Evolutionary conservation across 139 green algal species (phyloP), one percentile per base, ranked within the genome.

Genomic region (Micromonas pusilla): DNA sequence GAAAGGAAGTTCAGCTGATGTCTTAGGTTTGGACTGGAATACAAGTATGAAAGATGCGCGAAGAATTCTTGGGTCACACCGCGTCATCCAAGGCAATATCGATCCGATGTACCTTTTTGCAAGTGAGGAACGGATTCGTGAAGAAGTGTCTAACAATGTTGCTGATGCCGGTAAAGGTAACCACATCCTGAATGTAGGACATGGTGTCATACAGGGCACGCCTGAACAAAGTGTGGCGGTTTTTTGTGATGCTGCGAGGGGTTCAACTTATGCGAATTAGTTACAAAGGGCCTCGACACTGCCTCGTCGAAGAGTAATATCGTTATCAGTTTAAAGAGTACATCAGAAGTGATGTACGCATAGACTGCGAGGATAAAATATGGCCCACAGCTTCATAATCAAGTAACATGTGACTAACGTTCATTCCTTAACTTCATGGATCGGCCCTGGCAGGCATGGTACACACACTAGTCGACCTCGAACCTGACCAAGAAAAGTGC

Each of bases 51-150:
- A 20, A 13, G 72, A 68, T 5, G 72, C 72, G 53, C 72, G 72
- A 19, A 28, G 31, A 20, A 54, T 77, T 20, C n/a, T 76, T 31
- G 33, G 30, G 21, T 31, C 72, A 37, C 31, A 68, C 39, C 57
- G 54, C 23, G 30, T 78, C 13, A 62, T 93, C 36, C 76, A 91
- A 82, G 86, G 88, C 71, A 97, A 98, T 79, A 90, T 98, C 57
- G 94, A 97, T 84, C 94, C 94, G 28, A 96, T 97, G 91, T 78
- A 93, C 19, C 87, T 98, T 37, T 97, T 98, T 82, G 94, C 88
- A 6, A 19, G 19, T 30, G 78, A 94, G 79, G 83, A 89, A 20
- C 37, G 70, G 5, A 94, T 97, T 71, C 52, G 83, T 36, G 38
- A 82, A 26, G 88, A 87, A 31, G 90, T 96, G 32, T 76, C 83